Percentiles rank a stretch among this genome's conserved stretches.
Evolutionary conservation across 2,329 filamentous ascomycete genomes (phyloP).

Genomic region (Coleophoma crateriformis): DNA sequence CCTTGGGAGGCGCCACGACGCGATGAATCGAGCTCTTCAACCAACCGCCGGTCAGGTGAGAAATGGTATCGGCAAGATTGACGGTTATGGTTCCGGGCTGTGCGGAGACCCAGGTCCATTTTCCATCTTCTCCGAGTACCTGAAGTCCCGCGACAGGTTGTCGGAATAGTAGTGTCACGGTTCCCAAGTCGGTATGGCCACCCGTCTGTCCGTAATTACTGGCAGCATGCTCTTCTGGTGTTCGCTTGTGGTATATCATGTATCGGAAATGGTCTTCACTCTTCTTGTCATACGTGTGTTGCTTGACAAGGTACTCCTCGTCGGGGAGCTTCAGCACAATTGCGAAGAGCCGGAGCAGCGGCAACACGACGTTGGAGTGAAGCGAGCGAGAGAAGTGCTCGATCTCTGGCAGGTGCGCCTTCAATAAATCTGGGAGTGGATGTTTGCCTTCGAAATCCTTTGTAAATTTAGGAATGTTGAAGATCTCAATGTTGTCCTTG

Average conservation of each 20-base stretch:
- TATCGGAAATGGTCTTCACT: conserved; percentile 58
- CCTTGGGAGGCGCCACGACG: conserved; percentile 27
- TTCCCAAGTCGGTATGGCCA: conserved; percentile 52
- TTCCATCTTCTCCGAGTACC: conserved; percentile 40
- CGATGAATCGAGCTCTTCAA: conserved; percentile 37
- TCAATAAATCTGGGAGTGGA: conserved; percentile 39
- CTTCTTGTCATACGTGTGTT: conserved; percentile 52
- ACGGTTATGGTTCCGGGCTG: conserved; percentile 45
- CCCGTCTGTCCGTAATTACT: conserved; percentile 37
- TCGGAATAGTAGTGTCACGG: conserved; percentile 50
- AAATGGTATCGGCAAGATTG: conserved; percentile 43
- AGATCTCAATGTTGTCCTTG: conserved; percentile 51
- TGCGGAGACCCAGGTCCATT: conserved; percentile 46
- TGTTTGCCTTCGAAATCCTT: conserved; percentile 33
- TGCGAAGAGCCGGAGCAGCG: conserved; percentile 54
- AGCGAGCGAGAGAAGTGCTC: conserved; percentile 41
- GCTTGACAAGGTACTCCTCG: conserved; percentile 48
- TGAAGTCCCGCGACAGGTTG: conserved; percentile 54
- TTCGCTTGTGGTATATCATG: conserved; percentile 51
- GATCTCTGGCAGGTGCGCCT: conserved; percentile 46
- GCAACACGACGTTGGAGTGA: conserved; percentile 50
- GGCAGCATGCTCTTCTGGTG: conserved; percentile 38
- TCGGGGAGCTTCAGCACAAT: conserved; percentile 54
- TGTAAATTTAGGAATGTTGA: conserved; percentile 56
- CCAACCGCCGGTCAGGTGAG: conserved; percentile 41